A percentile compares a stretch with the other conserved stretches of the same genome.
Evolutionary conservation across 2,329 filamentous ascomycete genomes (phyloP).

Genomic region (Coniochaeta sp.): DNA sequence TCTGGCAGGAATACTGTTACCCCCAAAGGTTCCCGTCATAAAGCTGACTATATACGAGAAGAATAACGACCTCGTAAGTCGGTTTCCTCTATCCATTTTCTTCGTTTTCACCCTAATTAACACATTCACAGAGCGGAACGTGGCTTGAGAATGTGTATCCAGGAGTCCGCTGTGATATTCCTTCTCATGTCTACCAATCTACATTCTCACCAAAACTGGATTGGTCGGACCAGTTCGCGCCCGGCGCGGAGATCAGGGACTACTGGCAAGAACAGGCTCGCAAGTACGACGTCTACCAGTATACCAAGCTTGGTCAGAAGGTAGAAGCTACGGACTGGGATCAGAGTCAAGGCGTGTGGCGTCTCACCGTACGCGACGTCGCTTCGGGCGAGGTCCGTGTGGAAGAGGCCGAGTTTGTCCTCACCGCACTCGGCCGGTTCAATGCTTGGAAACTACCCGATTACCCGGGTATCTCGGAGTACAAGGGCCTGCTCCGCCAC

Average conservation of each 20-base stretch:
- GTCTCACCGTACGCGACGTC: conserved; percentile 35
- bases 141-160: conserved; percentile 54
- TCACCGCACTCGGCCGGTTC: conserved; percentile 59
- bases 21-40: conserved; percentile 60
- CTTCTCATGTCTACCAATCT: conserved; percentile 63
- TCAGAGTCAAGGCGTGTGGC: conserved; percentile 44
- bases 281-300: conserved; percentile 58
- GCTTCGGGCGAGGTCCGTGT: conserved; percentile 27
- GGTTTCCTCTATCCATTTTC: background rate
- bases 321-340: conserved; percentile 53
- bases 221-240: conserved; percentile 63
- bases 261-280: conserved; percentile 58
- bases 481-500: conserved; percentile 49
- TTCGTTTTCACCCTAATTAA: background rate
- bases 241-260: conserved; percentile 57
- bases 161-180: conserved; percentile 61
- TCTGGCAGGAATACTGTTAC: conserved; percentile 57
- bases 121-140: conserved; percentile 33
- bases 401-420: conserved; percentile 50
- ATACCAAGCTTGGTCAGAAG: conserved; percentile 45
- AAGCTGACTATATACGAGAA: conserved; percentile 62
- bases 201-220: conserved; percentile 61
- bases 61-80: conserved; percentile 56
- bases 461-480: conserved; percentile 49
- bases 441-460: conserved; percentile 58